Conservation (phyloP, 2,329 filamentous ascomycete species). For the Epicoccum sorghinum region DNA sequence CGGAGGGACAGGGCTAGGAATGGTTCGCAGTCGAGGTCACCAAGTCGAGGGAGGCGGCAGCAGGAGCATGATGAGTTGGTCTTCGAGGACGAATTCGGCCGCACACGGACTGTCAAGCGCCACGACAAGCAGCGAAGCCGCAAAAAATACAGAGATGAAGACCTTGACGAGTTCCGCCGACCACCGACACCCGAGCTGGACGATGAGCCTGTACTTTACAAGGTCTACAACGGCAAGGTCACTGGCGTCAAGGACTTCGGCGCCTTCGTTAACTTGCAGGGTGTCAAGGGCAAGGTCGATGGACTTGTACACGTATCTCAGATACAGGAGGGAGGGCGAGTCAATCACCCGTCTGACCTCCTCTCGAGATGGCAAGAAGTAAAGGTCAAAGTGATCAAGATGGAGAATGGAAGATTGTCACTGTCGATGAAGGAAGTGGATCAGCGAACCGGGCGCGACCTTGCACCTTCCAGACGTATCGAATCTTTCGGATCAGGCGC, state of each 20-base stretch:
- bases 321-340: constrained; percentile 80
- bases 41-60: constrained; percentile 53
- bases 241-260: constrained; percentile 96
- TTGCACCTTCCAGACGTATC: constrained; percentile 77
- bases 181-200: constrained; percentile 78
- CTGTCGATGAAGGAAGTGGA: constrained; percentile 98
- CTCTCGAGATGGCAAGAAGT: constrained; percentile 80
- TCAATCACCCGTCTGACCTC: constrained; percentile 91
- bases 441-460: constrained; percentile 82
- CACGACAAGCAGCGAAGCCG: constrained; percentile 51
- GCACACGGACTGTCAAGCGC: constrained; percentile 49
- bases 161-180: constrained; percentile 67
- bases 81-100: constrained; percentile 66
- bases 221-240: constrained; percentile 87
- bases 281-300: constrained; percentile 86
- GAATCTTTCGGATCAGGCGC: constrained; percentile 72
- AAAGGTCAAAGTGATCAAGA: constrained; percentile 89
- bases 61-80: constrained; percentile 58
- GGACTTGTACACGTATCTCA: constrained; percentile 93
- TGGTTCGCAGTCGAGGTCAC: constrained; percentile 57
- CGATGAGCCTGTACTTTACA: constrained; percentile 78
- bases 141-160: constrained; percentile 42
- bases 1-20: constrained; percentile 58
- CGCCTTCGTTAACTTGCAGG: constrained; percentile 89
- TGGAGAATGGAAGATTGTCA: constrained; percentile 81